Conservation (phyloP, 2,329 filamentous ascomycete genomes). For the Pezicula radicicola region DNA sequence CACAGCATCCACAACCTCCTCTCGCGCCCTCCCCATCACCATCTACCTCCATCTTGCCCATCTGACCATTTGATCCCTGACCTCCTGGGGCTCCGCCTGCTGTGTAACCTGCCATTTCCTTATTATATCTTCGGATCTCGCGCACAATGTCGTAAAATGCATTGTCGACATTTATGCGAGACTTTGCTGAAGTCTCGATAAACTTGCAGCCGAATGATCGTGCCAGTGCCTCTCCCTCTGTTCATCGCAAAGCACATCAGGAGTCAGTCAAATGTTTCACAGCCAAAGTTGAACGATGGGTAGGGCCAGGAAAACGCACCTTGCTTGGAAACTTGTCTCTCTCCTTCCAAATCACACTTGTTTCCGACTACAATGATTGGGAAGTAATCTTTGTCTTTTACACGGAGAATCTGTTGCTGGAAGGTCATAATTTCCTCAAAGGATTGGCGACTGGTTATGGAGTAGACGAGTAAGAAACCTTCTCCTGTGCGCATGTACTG, state of each 20-base stretch:
- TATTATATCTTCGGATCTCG: conserved; percentile 97
- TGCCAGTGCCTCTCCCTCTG: conserved; percentile 88
- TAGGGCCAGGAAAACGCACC: conserved; percentile 53
- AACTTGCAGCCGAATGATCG: conserved; percentile 93
- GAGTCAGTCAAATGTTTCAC: not conserved
- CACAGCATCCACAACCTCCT: conserved; percentile 83
- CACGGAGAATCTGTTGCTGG: conserved; percentile 95
- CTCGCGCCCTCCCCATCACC: conserved; percentile 59
- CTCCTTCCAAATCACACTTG: conserved; percentile 96
- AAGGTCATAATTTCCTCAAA: conserved; percentile 99
- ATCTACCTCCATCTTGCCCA: conserved; percentile 76
- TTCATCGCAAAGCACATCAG: conserved; percentile 3
- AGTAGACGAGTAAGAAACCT: conserved; percentile 96
- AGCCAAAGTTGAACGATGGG: too few relatives aligned
- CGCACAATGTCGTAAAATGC: conserved; percentile 98
- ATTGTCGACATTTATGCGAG: conserved; percentile 96
- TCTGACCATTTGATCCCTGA: conserved; percentile 44
- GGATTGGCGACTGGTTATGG: conserved; percentile 93
- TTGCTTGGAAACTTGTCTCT: conserved; percentile 88
- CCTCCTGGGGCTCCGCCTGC: conserved; percentile 63
- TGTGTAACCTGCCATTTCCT: conserved; percentile 89
- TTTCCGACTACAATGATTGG: conserved; percentile 98
- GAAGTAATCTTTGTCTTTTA: conserved; percentile 99
- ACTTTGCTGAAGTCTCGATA: conserved; percentile 98
- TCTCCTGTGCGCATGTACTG: conserved; percentile 99